phyloP scores from a whole-genome alignment of 768 basidiomycete genomes.

The Tylopilus balloui region DNA sequence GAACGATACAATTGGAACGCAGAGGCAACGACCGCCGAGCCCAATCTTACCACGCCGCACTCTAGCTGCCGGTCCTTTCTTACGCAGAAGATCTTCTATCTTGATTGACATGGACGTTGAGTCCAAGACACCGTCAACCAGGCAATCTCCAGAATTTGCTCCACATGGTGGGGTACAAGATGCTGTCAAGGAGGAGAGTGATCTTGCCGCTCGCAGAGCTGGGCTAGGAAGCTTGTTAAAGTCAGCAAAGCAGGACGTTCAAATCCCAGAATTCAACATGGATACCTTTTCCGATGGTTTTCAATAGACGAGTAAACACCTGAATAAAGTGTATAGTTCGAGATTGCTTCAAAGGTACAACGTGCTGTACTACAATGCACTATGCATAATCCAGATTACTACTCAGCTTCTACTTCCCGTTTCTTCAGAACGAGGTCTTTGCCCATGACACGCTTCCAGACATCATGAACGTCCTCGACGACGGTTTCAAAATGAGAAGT shows the following conservation, averaged over 20 bases:
- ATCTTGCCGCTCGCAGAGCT: slow-evolving; percentile 60
- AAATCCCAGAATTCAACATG: slow-evolving; percentile 88
- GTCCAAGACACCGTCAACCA: slow-evolving; percentile 54
- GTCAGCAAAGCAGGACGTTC: slow-evolving; percentile 83
- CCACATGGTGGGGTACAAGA: slow-evolving; percentile 19
- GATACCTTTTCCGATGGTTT: slow-evolving; percentile 53
- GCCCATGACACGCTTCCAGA: slow-evolving; percentile 86
- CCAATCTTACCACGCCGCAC: slow-evolving; percentile 42
- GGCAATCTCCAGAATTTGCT: slow-evolving; percentile 43
- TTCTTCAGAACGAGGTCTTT: slow-evolving; percentile 82
- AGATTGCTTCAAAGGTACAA: slow-evolving; percentile 13
- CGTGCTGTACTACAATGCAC: slow-evolving; percentile 2
- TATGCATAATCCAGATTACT: slow-evolving; percentile 24
- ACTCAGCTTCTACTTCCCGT: slow-evolving; percentile 66
- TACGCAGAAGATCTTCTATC: slow-evolving; percentile 67
- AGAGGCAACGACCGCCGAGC: slow-evolving; percentile 37
- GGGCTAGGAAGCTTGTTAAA: slow-evolving; percentile 84
- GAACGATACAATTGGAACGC: slow-evolving; percentile 6
- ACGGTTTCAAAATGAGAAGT: slow-evolving; percentile 99
- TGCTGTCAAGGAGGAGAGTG: slow-evolving; percentile 47
- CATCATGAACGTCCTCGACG: slow-evolving; percentile 93
- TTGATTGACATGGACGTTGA: slow-evolving; percentile 86
- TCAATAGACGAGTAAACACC: background rate
- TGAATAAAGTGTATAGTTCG: slow-evolving; percentile 3
- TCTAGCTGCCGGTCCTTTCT: slow-evolving; percentile 47